phyloP scores from a whole-genome alignment of 352 stramenopile species.

The Phytophthora aleatoria region DNA sequence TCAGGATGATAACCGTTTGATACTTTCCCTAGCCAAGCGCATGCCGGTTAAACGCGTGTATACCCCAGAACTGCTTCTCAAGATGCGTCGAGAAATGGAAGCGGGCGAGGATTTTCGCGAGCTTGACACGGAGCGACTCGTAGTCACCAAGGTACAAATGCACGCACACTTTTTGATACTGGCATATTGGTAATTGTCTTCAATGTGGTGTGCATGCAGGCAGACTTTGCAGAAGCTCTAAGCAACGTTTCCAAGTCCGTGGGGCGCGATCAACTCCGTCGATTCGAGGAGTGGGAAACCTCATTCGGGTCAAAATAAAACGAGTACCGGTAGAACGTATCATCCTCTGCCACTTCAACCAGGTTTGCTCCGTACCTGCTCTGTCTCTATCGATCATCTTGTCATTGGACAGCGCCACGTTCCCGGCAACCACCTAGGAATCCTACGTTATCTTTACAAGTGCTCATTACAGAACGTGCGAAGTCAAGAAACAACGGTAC shows the following conservation, averaged over 20 bases:
- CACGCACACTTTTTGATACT: too few relatives aligned
- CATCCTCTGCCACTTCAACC: neutral
- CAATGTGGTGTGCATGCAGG: slow-evolving; percentile 12
- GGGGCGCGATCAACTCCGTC: slow-evolving; percentile 71
- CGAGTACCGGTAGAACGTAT: neutral
- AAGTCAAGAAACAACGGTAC: neutral
- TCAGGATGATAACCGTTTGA: slow-evolving; percentile 20
- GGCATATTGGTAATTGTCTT: too few relatives aligned
- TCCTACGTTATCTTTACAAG: too few relatives aligned
- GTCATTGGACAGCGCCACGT: slow-evolving; percentile 19
- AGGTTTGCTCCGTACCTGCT: slow-evolving; percentile 1
- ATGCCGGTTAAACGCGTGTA: slow-evolving; percentile 85
- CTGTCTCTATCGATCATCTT: slow-evolving; percentile 18
- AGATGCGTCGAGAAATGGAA: slow-evolving; percentile 56
- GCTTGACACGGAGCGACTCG: slow-evolving; percentile 59
- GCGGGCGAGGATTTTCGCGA: slow-evolving; percentile 39
- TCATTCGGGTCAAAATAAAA: slow-evolving; percentile 85
- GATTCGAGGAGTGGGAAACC: slow-evolving; percentile 78
- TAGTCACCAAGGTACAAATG: slow-evolving; percentile 60
- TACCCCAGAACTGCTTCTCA: slow-evolving; percentile 65
- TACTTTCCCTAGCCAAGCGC: slow-evolving; percentile 61
- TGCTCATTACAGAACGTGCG: slow-evolving; percentile 5
- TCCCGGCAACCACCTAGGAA: slow-evolving; percentile 1
- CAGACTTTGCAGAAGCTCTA: slow-evolving; percentile 67
- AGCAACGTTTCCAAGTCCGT: slow-evolving; percentile 87